Conservation (phyloP, 129 eudicot species). For the Solidago caesia region DNA sequence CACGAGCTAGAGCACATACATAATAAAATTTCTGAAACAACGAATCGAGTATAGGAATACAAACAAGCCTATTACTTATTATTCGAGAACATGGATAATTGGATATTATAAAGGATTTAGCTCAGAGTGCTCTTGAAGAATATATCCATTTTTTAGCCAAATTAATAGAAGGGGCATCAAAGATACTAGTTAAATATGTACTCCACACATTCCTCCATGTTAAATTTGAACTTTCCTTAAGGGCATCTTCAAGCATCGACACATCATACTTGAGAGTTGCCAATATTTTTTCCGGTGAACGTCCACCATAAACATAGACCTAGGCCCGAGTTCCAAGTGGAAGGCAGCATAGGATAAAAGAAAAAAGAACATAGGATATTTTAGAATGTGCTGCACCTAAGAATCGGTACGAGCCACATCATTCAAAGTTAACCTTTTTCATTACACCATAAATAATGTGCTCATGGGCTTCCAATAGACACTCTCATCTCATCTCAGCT, state of each 20-base stretch:
- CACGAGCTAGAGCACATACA: neutral
- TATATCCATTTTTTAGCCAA: constrained; percentile 17
- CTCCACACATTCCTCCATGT: constrained; percentile 20
- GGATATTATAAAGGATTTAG: constrained; percentile 8
- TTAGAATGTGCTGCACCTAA: constrained; percentile 63
- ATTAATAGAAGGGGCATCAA: constrained; percentile 18
- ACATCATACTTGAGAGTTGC: constrained; percentile 30
- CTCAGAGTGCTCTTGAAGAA: neutral
- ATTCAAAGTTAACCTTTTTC: constrained; percentile 43
- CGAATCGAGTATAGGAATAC: neutral
- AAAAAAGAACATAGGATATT: constrained; percentile 55
- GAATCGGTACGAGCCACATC: constrained; percentile 50
- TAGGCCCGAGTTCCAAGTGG: constrained; percentile 64
- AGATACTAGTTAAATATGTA: constrained; percentile 16
- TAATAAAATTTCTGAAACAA: neutral
- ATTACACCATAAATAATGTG: constrained; percentile 53
- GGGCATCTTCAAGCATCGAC: constrained; percentile 27
- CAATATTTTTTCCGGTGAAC: constrained; percentile 27
- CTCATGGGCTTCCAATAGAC: constrained; percentile 37
- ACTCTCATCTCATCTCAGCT: constrained; percentile 39
- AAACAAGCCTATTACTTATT: constrained; percentile 17
- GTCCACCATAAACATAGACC: constrained; percentile 20
- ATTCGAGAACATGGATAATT: constrained; percentile 23
- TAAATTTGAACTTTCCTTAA: constrained; percentile 28
- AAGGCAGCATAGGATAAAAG: constrained; percentile 57